Evolutionary conservation across 129 eudicot genomes (phyloP).

Genomic region (Centella asiatica): DNA sequence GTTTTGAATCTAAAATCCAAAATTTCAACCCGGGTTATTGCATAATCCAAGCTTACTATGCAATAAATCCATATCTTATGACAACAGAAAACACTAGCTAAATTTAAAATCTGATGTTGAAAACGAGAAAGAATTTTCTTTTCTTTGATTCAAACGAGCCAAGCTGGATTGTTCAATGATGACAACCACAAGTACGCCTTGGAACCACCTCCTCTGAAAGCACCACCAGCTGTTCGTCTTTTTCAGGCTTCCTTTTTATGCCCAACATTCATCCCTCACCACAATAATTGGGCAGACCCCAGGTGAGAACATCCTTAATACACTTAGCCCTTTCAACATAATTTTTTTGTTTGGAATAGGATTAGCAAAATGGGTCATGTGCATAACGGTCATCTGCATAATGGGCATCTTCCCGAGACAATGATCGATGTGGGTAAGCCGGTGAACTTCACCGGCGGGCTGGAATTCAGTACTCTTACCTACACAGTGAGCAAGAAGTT

Average conservation of each 20-base stretch:
- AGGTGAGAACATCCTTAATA: background rate
- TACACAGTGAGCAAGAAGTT: constrained; percentile 53
- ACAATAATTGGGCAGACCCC: constrained; percentile 15
- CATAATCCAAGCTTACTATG: background rate
- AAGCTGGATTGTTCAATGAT: constrained; percentile 29
- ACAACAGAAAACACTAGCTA: constrained; percentile 1
- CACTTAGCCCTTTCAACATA: no score
- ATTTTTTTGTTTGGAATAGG: background rate
- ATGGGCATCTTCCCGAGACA: constrained; percentile 26
- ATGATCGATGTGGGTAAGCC: constrained; percentile 50
- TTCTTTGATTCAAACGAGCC: constrained; percentile 16
- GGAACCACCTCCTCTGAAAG: constrained; percentile 36
- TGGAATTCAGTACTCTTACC: constrained; percentile 50
- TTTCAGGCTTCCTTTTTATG: constrained; percentile 11
- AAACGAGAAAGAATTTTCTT: constrained; percentile 37
- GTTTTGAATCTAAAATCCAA: background rate
- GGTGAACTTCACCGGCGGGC: constrained; percentile 51
- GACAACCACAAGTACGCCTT: constrained; percentile 24
- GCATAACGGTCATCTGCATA: constrained; percentile 20
- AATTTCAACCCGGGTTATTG: background rate
- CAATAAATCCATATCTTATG: background rate
- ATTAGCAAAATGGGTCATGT: constrained; percentile 25
- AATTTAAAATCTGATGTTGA: constrained; percentile 26
- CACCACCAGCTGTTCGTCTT: constrained; percentile 29
- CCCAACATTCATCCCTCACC: constrained; percentile 11